A percentile compares a stretch with the other conserved stretches of the same genome.
phyloP scores from a whole-genome alignment of 2,329 filamentous ascomycete species.

The Fonsecaea erecta region DNA sequence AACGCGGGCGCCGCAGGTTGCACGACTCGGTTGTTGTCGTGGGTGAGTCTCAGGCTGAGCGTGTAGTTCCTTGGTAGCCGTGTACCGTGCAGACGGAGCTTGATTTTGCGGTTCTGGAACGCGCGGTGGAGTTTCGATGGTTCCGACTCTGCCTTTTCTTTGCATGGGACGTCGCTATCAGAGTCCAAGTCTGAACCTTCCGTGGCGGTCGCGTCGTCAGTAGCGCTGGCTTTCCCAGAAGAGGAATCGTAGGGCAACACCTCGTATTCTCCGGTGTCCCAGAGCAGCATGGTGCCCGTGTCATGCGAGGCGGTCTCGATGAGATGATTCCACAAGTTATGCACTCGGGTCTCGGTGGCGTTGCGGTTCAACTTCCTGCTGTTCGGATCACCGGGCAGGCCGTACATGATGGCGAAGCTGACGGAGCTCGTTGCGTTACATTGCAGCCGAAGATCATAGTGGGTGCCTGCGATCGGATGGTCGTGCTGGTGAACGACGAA shows the following conservation, averaged over 20 bases:
- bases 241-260: slow-evolving; percentile 54
- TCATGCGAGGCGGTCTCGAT: slow-evolving; percentile 61
- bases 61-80: slow-evolving; percentile 61
- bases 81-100: slow-evolving; percentile 59
- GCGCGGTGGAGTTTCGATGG: slow-evolving; percentile 56
- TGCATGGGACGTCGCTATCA: slow-evolving; percentile 21
- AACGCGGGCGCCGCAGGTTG: slow-evolving; percentile 39
- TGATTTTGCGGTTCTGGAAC: slow-evolving; percentile 62
- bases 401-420: slow-evolving; percentile 69
- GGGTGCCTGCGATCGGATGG: slow-evolving; percentile 69
- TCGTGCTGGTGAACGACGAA: slow-evolving; percentile 77
- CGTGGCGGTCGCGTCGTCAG: slow-evolving; percentile 3
- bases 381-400: slow-evolving; percentile 63
- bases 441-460: slow-evolving; percentile 72
- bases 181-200: slow-evolving; percentile 37
- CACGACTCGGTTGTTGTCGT: slow-evolving; percentile 47
- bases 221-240: slow-evolving; percentile 27
- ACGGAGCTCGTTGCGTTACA: slow-evolving; percentile 70
- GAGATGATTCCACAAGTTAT: slow-evolving; percentile 67
- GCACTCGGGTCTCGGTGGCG: slow-evolving; percentile 66
- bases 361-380: slow-evolving; percentile 60
- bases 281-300: slow-evolving; percentile 65
- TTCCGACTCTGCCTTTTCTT: slow-evolving; percentile 38
- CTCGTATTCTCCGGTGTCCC: slow-evolving; percentile 66
- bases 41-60: slow-evolving; percentile 59